Base-by-base conservation (phyloP, 129 eudicot genomes). In the Deinandra increscens region DNA sequence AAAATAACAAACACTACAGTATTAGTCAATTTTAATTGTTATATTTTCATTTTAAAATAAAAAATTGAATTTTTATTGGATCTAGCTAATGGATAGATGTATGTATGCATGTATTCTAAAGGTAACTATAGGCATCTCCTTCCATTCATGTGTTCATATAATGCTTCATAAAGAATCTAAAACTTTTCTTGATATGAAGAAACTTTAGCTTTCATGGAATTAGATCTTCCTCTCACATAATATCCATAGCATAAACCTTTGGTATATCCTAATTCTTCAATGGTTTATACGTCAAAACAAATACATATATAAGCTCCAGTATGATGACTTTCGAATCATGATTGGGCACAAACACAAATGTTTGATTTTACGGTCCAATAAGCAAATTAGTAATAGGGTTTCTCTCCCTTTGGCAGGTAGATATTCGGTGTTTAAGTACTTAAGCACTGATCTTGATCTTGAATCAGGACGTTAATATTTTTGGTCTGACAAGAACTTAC, bases 351-450 rank as follows among this genome's bases (percentile, higher is more conserved):
- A 66, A 59, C 55, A 43, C 23, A 42, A 9, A 51, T 33, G 68
- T 19, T 11, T 6, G 31, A 15, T 33, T 55, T 71, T 55, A 17
- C 33, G 38, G 31, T 61, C 51, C 13, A 67, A 38, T 81, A 70
- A 85, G 77, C 81, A 48, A 83, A 78, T 34, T 61, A 75, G 92
- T 81, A 75, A 14, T 10, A 75, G 85, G 87, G 87, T 81, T 58
- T 44, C 87, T 71, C 85, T 83, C 80, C 78, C 70, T 43, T 68
- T 81, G 90, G 87, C 90, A 82, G 84, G 34, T 80, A 14, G 29
- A 69, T 69, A 37, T 23, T 17, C 7, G n/a, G 64, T 60, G 55
- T 50, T 60, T 10, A 23, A 9, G 64, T 60, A 44, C 29, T 49
- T 10, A 23, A 23, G 6, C 37, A 38, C 11, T n/a, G 54, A 49